A percentile compares a stretch with the other conserved stretches of the same genome.
Conservation (phyloP, 2,329 filamentous ascomycete genomes). For the Colletotrichum phormii region DNA sequence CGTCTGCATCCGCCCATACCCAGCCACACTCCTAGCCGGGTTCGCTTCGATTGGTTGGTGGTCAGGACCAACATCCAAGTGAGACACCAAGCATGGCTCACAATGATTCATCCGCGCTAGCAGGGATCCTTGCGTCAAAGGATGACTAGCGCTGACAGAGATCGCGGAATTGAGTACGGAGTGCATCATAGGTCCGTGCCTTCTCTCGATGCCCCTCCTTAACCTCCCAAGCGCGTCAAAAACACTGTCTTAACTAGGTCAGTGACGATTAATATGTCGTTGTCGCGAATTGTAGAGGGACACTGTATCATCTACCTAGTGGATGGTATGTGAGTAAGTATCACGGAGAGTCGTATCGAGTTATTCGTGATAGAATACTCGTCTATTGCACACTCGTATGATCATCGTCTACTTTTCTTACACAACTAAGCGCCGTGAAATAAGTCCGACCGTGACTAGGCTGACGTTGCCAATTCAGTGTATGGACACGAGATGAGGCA, state of each 20-base stretch:
- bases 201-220: not conserved
- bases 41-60: not conserved
- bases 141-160: not conserved
- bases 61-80: not conserved
- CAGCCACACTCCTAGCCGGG: not conserved
- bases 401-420: too few relatives aligned
- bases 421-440: not conserved
- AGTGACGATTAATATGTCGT: not conserved
- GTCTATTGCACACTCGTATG: too few relatives aligned
- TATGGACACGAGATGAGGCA: not conserved
- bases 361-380: too few relatives aligned
- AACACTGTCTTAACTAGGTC: not conserved
- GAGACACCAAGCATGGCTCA: constrained; percentile 27
- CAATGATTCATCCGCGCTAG: constrained; percentile 36
- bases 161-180: not conserved
- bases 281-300: too few relatives aligned
- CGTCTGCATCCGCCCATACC: not conserved
- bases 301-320: too few relatives aligned
- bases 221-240: not conserved
- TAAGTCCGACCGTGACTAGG: not conserved
- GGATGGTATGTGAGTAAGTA: too few relatives aligned
- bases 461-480: not conserved
- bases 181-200: too few relatives aligned
- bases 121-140: not conserved
- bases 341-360: too few relatives aligned